Evolutionary conservation across 495 filamentous ascomycete genomes (phyloP).

Genomic region (Aspergillus egyptiacus): DNA sequence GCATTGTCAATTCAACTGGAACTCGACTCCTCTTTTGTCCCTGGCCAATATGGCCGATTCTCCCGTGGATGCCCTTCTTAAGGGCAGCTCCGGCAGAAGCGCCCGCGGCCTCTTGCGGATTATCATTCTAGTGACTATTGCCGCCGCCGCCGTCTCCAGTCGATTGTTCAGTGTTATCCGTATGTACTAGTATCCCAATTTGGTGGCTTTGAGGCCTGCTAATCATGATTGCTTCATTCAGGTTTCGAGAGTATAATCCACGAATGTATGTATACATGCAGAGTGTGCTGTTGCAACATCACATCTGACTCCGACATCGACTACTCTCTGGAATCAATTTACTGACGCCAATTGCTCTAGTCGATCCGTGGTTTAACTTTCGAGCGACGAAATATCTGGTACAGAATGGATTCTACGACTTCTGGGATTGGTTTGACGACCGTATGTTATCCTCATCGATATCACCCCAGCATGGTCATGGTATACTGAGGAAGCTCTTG

Average conservation of each 20-base stretch:
- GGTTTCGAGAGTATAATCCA: constrained; percentile 99
- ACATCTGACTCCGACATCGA: neutral
- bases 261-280: constrained; percentile 67
- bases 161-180: constrained; percentile 97
- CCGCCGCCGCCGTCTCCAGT: constrained; percentile 86
- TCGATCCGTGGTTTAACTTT: constrained; percentile 99
- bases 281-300: neutral
- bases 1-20: constrained; percentile 24
- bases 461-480: constrained; percentile 6
- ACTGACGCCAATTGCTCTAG: constrained; percentile 41
- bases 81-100: constrained; percentile 63
- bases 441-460: constrained; percentile 48
- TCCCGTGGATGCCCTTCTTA: constrained; percentile 52
- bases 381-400: constrained; percentile 96
- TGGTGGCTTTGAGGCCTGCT: constrained; percentile 31
- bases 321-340: constrained; percentile 11
- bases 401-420: constrained; percentile 93
- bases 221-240: constrained; percentile 29
- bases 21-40: constrained; percentile 26
- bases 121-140: constrained; percentile 88
- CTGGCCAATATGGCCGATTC: constrained; percentile 50
- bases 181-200: no score
- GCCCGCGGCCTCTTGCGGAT: constrained; percentile 83
- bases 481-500: constrained; percentile 18
- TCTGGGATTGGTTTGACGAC: constrained; percentile 99